A percentile compares a stretch with the other conserved stretches of the same genome.
Conservation (phyloP, 768 basidiomycete species). For the Cystoderma amianthinum region DNA sequence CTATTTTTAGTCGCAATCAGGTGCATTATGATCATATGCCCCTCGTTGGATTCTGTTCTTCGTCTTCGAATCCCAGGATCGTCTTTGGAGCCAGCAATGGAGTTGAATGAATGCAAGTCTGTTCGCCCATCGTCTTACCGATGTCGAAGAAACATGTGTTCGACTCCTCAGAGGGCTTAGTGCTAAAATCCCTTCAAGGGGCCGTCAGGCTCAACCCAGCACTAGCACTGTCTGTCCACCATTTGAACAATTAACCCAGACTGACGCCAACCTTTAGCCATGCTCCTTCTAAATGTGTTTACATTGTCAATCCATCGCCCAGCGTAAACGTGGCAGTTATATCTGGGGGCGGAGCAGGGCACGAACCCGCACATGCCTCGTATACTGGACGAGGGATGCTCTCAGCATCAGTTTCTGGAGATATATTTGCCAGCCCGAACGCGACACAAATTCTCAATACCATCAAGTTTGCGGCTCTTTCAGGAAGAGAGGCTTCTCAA, state of each 20-base stretch:
- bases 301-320: conserved; percentile 13
- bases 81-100: no score
- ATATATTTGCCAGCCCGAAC: conserved; percentile 57
- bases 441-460: conserved; percentile 49
- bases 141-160: conserved; percentile 40
- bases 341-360: conserved; percentile 47
- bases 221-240: conserved; percentile 25
- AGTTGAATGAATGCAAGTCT: no score
- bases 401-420: conserved; percentile 48
- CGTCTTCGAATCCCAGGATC: no score
- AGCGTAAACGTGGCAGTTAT: conserved; percentile 30
- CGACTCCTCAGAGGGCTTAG: conserved; percentile 31
- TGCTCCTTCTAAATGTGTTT: conserved; percentile 26
- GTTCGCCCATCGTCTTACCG: no score
- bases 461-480: conserved; percentile 36
- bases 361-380: conserved; percentile 53
- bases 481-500: conserved; percentile 3
- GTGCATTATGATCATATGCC: no score
- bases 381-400: conserved; percentile 56
- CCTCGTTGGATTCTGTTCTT: no score
- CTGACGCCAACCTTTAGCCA: conserved; percentile 18
- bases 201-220: conserved; percentile 32
- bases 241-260: not conserved
- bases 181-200: conserved; percentile 34
- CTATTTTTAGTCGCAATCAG: no score